Base-by-base conservation (phyloP, 2,329 filamentous ascomycete species). In the Aspergillus nomiae region DNA sequence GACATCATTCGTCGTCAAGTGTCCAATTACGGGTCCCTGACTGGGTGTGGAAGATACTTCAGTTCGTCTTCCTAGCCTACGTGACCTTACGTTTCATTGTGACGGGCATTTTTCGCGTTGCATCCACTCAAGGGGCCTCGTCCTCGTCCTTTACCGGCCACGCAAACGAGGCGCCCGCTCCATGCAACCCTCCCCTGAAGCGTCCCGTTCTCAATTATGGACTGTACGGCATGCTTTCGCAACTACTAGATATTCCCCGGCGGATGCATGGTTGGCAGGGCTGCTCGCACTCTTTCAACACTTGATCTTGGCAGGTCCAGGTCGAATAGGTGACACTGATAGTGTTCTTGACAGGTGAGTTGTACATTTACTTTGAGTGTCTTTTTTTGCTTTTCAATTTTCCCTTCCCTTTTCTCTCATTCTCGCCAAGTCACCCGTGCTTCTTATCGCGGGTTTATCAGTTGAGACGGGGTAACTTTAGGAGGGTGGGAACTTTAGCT, bases 331-430 rank as follows among this genome's bases (percentile, higher is more conserved):
- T 74, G 85, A 86, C 72, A 87, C 90, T 32, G 86, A 96, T 77
- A 89, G 92, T 67, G 85, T 89, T 77, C 82, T 97, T 79, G 94
- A 98, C 83, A 96, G 92, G 94, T 98, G 88, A 90, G 92, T 85
- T 70, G 56, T 46, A 55, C 43, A 45, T 67, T 61, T 41, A 57
- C 58, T 62, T 67, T 67, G 46, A 60, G 50, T 65, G 59, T 30
- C 56, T 24, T 21, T 55, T 41, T 57, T 65, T 58, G 46, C 36
- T 45, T 57, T 58, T 50, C 56, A 60, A 45, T 59, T 41, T 59
- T 46, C 38, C 19, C 11, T 53, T 50, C 34, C 43, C 38, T 62
- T 51, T 62, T 55, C 51, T 58, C 65, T 55, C 38, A 48, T 54
- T 38, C 58, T 53, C 24, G 43, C 26, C 32, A 56, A 50, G 34